Evolutionary conservation across 805 yeast genomes (phyloP), one percentile per base, ranked within the genome.

Genomic region (Candida schatavii): DNA sequence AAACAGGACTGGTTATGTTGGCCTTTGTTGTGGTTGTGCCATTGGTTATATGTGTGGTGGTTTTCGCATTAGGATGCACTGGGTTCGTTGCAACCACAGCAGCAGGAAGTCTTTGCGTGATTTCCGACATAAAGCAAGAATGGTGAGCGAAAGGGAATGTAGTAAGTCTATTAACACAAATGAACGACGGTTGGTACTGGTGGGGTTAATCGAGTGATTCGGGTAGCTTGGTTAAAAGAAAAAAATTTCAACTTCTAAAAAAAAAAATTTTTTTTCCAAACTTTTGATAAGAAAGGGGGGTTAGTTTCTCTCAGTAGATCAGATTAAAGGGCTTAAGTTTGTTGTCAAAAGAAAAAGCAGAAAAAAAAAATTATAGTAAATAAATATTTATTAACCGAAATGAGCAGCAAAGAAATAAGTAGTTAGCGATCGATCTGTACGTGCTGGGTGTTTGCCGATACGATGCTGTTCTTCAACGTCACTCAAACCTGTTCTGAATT

Each of bases 11-110:
- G 11, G 82, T 62, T 46, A 80, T 77, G 53, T 77, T 81, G 14
- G 81, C 72, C 50, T 80, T 81, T 14, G 83, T 71, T n/a, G 85
- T 79, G 19, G 84, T 76, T 29, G 83, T 70, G 22, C 85, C 85
- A 51, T 78, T 80, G 20, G 70, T 66, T 25, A 77, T 70, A 45
- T 73, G 78, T 27, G 80, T 74, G 7, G 83, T 80, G 3, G 83
- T 68, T 55, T 79, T 81, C 3, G 83, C 84, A 58, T 81, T 81
- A 17, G 85, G 85, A 51, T 76, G 81, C 21, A 71, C 68, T 7
- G 74, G 73, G 45, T 52, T 58, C 10, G 57, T 21, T 28, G 38
- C 17, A 19, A 43, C 46, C 6, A 47, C 52, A 5, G 49, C 47
- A 5, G 49, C 47, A 18, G 51, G 52, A 41, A 48, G 46, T 34